Evolutionary conservation across 352 stramenopile species (phyloP), one percentile per base, ranked within the genome.

Genomic region (Pythium rhizo-oryzae): DNA sequence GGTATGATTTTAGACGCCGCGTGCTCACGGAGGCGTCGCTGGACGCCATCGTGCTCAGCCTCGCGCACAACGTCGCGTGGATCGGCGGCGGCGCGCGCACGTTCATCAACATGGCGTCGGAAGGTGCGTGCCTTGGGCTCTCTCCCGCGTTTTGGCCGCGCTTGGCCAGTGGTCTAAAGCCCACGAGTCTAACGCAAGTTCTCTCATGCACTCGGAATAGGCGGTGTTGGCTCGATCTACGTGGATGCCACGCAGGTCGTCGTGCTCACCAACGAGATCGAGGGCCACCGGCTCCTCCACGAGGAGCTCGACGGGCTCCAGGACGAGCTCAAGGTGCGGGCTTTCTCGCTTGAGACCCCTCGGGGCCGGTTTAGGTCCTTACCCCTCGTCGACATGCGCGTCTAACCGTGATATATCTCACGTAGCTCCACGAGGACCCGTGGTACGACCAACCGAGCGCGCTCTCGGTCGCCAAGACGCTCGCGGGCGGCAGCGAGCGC

Each of bases 241-340:
- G 71, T 93, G 18, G 82, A 93, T 49, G 72, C 67, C 3, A 70
- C 58, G 46, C 74, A 67, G 1, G 81, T 87, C 18, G 72, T 82
- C 35, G 56, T 93, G 55, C 56, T 93, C 60, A 91, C 82, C 19
- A 93, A 89, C 60, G 77, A 88, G 63, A 91, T 93, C 33, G 84
- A 93, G 74, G 84, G 82, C 33, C 81, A 93, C 64, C 83, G 79
- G 5, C 62, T 93, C 30, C 65, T 90, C n/a, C 73, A 89, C 55
- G 81, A 93, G 57, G 84, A 91, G 65, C 74, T 93, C 46, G 70
- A 75, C 55, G 84, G 81, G 1, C 76, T 93, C 8, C 65, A 87
- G 50, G 49, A 53, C 8, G 66, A 79, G 4, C 50, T 89, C 55
- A 75, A 65, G 53, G 72, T 70, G 21, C 11, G 51, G n/a, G n/a